phyloP scores from a whole-genome alignment of 23 red algal species.

The Cyanidioschyzon merolae region DNA sequence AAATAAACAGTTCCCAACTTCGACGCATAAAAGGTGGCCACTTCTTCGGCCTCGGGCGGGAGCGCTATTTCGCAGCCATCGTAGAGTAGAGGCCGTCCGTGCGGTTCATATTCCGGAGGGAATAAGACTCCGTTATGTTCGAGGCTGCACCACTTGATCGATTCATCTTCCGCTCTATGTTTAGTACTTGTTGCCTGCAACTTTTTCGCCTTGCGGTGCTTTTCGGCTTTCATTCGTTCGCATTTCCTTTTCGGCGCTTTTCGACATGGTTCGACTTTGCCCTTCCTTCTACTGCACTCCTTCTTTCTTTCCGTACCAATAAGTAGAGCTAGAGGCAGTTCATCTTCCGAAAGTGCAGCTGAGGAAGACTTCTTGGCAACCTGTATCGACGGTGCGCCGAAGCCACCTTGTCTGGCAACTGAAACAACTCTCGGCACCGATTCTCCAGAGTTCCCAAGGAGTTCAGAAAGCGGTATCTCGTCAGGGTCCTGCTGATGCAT shows the following conservation, averaged over 20 bases:
- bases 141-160: constrained; percentile 70
- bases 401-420: no score
- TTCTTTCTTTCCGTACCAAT: neutral
- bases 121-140: constrained; percentile 80
- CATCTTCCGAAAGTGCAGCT: no score
- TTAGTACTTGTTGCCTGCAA: neutral
- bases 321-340: neutral
- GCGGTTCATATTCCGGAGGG: constrained; percentile 76
- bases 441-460: no score
- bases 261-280: neutral
- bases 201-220: neutral
- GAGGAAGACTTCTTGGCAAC: no score
- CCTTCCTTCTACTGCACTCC: neutral
- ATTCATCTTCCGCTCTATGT: neutral
- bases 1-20: constrained; percentile 84
- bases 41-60: constrained; percentile 59
- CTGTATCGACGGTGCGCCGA: no score
- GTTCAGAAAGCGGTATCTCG: no score
- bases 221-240: neutral
- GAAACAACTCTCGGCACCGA: no score
- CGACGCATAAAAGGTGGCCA: constrained; percentile 90
- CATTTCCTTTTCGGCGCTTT: neutral
- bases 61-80: constrained; percentile 49
- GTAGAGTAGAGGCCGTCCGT: constrained; percentile 58
- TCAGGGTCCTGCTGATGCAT: no score